These are phyloP conservation scores for Nannizzia gypsea DNA, from an alignment of 2,329 filamentous ascomycete species.

Conservation along the genomic window DNA sequence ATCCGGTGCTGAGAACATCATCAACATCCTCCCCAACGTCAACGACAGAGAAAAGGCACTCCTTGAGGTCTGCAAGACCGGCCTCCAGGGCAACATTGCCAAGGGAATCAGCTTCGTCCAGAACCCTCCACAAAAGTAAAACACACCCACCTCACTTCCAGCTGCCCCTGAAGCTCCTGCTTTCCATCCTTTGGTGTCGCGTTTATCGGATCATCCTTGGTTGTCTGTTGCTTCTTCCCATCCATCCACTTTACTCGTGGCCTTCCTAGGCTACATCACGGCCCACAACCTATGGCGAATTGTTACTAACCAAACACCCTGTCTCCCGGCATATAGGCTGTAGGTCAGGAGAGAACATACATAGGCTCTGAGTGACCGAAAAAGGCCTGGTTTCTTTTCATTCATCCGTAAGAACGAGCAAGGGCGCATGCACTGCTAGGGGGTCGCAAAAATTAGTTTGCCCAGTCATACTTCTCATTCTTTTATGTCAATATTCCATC, in stretches of 20 bases:
- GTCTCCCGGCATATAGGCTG: not conserved
- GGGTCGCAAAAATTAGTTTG: not conserved
- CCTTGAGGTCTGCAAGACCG: conserved; percentile 60
- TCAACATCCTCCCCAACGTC: conserved; percentile 63
- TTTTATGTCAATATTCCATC: not conserved
- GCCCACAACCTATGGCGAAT: not conserved
- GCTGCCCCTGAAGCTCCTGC: not conserved
- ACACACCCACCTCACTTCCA: conserved; percentile 17
- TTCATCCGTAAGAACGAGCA: not conserved
- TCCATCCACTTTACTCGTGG: not conserved
- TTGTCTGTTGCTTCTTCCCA: not conserved
- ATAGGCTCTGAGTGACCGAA: not conserved
- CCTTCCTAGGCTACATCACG: not conserved
- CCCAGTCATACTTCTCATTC: not conserved
- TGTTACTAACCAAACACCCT: not conserved
- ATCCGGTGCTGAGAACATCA: conserved; percentile 73
- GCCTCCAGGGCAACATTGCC: conserved; percentile 81
- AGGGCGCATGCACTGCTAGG: not conserved
- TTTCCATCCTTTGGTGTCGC: conserved; percentile 8
- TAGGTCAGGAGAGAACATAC: not conserved
- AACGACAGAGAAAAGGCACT: conserved; percentile 84
- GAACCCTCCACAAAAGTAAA: conserved; percentile 82
- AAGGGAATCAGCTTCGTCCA: conserved; percentile 87
- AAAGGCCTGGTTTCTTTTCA: not conserved
- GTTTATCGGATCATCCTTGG: not conserved